These are phyloP conservation scores for Trapa bicornis DNA, from an alignment of 345 rosid species.

Conservation along the genomic window DNA sequence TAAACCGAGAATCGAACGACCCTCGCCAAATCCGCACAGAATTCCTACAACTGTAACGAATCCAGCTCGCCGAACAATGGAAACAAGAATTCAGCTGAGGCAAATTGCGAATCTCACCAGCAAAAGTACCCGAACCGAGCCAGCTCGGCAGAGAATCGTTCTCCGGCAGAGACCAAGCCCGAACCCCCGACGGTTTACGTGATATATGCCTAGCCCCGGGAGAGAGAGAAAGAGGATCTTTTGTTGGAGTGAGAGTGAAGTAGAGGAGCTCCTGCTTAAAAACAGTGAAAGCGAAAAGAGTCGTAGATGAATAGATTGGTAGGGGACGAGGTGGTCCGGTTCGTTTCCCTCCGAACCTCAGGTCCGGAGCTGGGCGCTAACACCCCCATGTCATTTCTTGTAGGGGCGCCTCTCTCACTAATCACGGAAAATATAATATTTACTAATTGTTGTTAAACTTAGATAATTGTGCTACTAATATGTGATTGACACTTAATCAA, in stretches of 20 bases:
- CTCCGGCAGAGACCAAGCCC: not conserved
- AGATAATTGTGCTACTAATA: too few relatives aligned
- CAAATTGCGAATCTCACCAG: not conserved
- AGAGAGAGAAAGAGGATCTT: not conserved
- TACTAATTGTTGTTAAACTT: too few relatives aligned
- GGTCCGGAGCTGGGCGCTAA: not conserved
- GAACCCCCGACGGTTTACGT: not conserved
- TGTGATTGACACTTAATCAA: too few relatives aligned
- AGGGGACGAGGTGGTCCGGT: not conserved
- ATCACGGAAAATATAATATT: not conserved
- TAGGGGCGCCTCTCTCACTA: not conserved
- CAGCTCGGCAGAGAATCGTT: not conserved
- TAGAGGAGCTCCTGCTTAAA: conserved; percentile 1
- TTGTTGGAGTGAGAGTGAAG: conserved; percentile 5
- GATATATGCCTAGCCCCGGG: not conserved
- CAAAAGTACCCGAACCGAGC: not conserved
- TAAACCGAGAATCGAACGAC: not conserved
- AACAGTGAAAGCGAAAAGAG: conserved; percentile 5
- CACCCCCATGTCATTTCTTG: not conserved
- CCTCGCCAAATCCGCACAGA: not conserved
- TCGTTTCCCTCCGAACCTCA: conserved; percentile 1
- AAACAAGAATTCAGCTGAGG: not conserved
- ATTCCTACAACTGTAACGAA: not conserved
- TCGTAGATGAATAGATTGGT: not conserved
- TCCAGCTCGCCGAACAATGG: not conserved